A percentile compares a stretch with the other conserved stretches of the same genome.
These are phyloP conservation scores for Kodamaea sagamina DNA, from an alignment of 805 yeast genomes.

Conservation along the genomic window DNA sequence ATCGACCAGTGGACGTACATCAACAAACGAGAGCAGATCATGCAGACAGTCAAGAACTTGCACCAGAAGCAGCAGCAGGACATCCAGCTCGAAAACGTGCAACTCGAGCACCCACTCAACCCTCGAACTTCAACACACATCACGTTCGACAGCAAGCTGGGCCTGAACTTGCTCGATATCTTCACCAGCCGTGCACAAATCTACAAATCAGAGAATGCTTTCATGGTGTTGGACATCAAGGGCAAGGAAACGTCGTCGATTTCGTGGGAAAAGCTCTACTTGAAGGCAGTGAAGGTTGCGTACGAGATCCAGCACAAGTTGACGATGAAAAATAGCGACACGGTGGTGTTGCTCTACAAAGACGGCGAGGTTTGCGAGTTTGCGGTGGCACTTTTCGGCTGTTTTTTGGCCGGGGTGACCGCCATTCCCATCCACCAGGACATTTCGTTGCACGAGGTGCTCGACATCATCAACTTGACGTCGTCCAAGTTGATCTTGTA, in stretches of 20 bases:
- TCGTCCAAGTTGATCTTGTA: conserved; percentile 76
- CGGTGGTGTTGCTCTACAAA: conserved; percentile 82
- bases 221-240: conserved; percentile 67
- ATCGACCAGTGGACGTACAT: conserved; percentile 51
- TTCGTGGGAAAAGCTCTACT: conserved; percentile 86
- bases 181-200: conserved; percentile 70
- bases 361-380: conserved; percentile 84
- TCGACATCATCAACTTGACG: conserved; percentile 69
- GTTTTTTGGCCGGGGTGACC: conserved; percentile 89
- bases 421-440: conserved; percentile 91
- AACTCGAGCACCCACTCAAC: conserved; percentile 60
- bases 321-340: conserved; percentile 74
- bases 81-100: conserved; percentile 29
- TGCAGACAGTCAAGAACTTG: conserved; percentile 36
- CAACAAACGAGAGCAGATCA: conserved; percentile 46
- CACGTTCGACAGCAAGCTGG: conserved; percentile 25
- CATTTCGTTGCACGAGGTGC: conserved; percentile 65
- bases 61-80: conserved; percentile 33
- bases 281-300: conserved; percentile 84
- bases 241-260: conserved; percentile 80
- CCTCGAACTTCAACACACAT: conserved; percentile 50
- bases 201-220: conserved; percentile 65
- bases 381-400: conserved; percentile 82
- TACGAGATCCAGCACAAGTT: conserved; percentile 74
- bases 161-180: conserved; percentile 67